Base-by-base conservation (phyloP, 2,329 filamentous ascomycete species). In the Fusarium gaditjirri region DNA sequence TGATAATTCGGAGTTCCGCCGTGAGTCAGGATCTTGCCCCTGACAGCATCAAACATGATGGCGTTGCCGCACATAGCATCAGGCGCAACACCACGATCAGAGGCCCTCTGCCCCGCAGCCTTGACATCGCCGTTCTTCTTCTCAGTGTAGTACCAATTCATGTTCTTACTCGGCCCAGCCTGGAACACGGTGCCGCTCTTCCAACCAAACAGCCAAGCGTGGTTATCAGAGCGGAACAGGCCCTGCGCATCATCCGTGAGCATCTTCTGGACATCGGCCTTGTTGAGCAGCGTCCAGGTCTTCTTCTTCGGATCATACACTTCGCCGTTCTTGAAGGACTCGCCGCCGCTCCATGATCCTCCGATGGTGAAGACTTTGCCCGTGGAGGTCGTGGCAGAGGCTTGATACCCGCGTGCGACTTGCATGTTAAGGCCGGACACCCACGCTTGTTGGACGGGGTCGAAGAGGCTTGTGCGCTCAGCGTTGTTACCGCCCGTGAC, bases 1-100 rank as follows among this genome's bases (percentile, higher is more conserved):
- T 84, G 79, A 72, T 89, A 89, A 42, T 81, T 78, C 0, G 82
- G 79, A 7, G 83, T 78, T 23, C 88, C 88, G 21, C 88, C 88
- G 4, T 83, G 77, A 0, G 85, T 84, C 11, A 90, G 79, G 27
- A 90, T 89, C 77, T 89, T 88, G 38, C 88, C 88, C 5, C 84
- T 83, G 61, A 88, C 84, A 31, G 87, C 87, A 70, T 90, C 88
- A 68, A 86, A 90, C 87, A 90, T 89, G 70, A 87, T 82, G 13
- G 84, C 84, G 56, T 84, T 85, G 6, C 87, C 88, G 65, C 83
- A 85, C 88, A 90, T 90, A 6, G 87, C 84, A 23, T 82, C 76
- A 47, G 84, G 83, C 8, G 81, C 80, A 39, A 78, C 80, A 19
- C 87, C 73, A 13, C 70, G 61, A 82, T 71, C 79, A 1, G 16